Percentiles rank a stretch among this genome's conserved stretches.
These are phyloP conservation scores for Solanum infundibuliforme DNA, from an alignment of 257 asterid species.

Conservation along the genomic window DNA sequence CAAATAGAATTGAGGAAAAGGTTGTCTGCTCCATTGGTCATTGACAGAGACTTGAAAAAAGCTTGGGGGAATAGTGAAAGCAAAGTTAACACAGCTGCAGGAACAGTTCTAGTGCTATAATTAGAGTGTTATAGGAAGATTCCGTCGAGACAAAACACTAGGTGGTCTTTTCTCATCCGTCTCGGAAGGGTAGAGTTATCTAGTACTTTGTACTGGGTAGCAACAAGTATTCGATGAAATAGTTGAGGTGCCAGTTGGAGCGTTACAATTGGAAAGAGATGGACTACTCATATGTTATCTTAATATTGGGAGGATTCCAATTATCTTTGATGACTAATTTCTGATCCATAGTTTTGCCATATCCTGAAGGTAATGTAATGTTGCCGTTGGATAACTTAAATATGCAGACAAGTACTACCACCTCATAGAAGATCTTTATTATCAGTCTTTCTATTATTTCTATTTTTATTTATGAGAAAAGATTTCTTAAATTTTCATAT, in stretches of 20 bases:
- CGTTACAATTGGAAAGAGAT: neutral
- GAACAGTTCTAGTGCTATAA: neutral
- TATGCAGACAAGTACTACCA: neutral
- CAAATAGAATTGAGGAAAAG: neutral
- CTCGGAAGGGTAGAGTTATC: neutral
- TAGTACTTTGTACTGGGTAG: neutral
- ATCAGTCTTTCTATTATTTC: neutral
- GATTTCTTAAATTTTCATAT: neutral
- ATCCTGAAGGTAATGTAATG: neutral
- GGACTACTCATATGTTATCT: neutral
- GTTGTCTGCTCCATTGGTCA: neutral
- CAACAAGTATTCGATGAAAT: neutral
- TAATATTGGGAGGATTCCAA: neutral
- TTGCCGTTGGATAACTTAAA: neutral
- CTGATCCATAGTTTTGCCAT: neutral
- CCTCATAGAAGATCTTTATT: neutral
- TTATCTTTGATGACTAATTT: neutral
- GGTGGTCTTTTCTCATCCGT: neutral
- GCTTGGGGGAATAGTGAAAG: neutral
- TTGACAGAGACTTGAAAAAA: neutral
- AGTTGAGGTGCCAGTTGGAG: neutral
- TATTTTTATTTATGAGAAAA: neutral
- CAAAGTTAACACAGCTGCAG: neutral
- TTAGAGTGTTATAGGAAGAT: neutral
- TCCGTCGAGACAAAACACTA: neutral